Percentiles rank a stretch among this genome's conserved stretches.
Evolutionary conservation across 805 yeast species (phyloP).

Genomic region (Zygosaccharomyces gambellarensis): DNA sequence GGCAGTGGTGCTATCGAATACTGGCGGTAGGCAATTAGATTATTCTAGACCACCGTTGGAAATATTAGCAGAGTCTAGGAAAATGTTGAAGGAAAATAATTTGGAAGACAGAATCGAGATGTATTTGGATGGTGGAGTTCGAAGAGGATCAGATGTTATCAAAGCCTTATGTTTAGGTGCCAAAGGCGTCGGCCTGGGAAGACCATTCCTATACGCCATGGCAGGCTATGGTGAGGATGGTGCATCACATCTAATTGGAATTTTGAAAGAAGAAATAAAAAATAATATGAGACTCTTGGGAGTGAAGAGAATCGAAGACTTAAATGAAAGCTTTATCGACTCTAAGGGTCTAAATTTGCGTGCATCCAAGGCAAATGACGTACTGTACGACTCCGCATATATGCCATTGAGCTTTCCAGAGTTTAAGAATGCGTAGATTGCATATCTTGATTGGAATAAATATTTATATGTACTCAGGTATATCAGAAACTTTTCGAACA

Average conservation of each 20-base stretch:
- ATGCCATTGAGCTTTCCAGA: slow-evolving; percentile 11
- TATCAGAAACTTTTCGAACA: background rate
- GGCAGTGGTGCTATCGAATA: slow-evolving; percentile 66
- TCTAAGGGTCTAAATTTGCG: slow-evolving; percentile 25
- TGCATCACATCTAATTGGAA: slow-evolving; percentile 56
- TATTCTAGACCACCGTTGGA: slow-evolving; percentile 58
- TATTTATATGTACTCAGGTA: background rate
- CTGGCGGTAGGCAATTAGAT: slow-evolving; percentile 71
- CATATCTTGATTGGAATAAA: background rate
- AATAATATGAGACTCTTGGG: slow-evolving; percentile 67
- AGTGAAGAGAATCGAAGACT: slow-evolving; percentile 44
- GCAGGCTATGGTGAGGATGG: slow-evolving; percentile 78
- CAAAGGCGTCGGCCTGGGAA: slow-evolving; percentile 66
- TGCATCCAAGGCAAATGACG: slow-evolving; percentile 36
- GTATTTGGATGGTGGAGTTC: slow-evolving; percentile 70
- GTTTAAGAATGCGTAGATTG: slow-evolving; percentile 1
- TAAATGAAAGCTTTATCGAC: slow-evolving; percentile 41
- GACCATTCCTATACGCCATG: slow-evolving; percentile 74
- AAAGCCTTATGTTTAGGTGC: slow-evolving; percentile 78
- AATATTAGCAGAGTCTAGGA: slow-evolving; percentile 51
- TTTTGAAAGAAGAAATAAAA: slow-evolving; percentile 55
- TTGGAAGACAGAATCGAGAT: slow-evolving; percentile 53
- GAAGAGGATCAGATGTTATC: slow-evolving; percentile 69
- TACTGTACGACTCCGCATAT: slow-evolving; percentile 19
- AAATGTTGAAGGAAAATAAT: slow-evolving; percentile 38